Base-by-base conservation (phyloP, 225 moss, liverwort and hornwort genomes). In the Polytrichum commune region DNA sequence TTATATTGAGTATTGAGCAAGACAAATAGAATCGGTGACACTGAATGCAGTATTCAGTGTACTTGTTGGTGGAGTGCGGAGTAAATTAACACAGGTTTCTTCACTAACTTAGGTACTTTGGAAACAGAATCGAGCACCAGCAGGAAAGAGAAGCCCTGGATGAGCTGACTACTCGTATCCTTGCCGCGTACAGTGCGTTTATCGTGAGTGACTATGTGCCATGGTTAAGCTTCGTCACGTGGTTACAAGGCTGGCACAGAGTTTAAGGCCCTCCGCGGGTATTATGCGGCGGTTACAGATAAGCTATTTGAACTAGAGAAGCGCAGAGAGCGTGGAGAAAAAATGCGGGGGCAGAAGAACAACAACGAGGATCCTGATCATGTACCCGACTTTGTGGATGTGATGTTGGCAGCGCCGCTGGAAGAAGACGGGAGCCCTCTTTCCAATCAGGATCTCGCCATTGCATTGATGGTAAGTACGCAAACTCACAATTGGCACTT, bases 171-270 rank as follows among this genome's bases (percentile, higher is more conserved):
- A 69, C 55, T 13, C 69, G 63, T 9, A 6, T 62, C 10, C 0
- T 82, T 19, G 60, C 55, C 25, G 75, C 79, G 4, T 65, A 38
- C 56, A 65, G 81, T 28, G 20, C 62, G 29, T 72, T 87, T 55
- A 84, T 83, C 58, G 27, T 88, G 10, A 83, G 82, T 58, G 93
- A 94, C 75, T 90, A 76, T 77, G 74, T 92, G 19, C 94, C 90
- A 0, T 78, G 63, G 64, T 71, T 94, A 65, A 68, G 72, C 69
- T 67, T 83, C 64, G 74, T 82, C 6, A 79, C 76, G n/a, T 80
- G 69, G 66, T 20, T 86, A 72, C 72, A 20, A 23, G 77, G 86
- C 4, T 68, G 63, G 3, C 66, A 79, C 58, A 22, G 82, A 82
- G 74, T 72, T 82, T 22, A 66, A 74, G 63, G 55, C n/a, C 38